These are phyloP conservation scores for Tolypocladium inflatum DNA, from an alignment of 2,329 filamentous ascomycete species.

Conservation along the genomic window DNA sequence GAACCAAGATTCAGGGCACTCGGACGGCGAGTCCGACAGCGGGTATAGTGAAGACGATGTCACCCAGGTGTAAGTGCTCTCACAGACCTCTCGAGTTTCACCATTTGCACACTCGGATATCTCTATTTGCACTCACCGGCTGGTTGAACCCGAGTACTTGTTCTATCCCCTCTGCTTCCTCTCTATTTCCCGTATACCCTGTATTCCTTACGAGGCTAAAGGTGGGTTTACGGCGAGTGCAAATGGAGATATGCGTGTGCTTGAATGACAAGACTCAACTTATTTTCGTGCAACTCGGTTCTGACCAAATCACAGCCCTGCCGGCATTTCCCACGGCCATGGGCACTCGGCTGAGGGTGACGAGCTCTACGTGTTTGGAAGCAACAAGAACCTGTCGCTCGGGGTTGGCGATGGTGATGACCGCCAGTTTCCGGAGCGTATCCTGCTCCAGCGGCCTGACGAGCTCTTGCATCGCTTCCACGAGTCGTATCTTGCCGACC, in stretches of 20 bases:
- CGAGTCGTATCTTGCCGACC: constrained; percentile 50
- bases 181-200: no score
- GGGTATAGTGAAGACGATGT: constrained; percentile 33
- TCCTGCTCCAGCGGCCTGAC: constrained; percentile 66
- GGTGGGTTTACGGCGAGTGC: background rate
- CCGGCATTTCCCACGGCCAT: constrained; percentile 8
- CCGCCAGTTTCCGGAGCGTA: constrained; percentile 82
- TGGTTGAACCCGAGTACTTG: no score
- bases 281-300: no score
- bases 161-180: no score
- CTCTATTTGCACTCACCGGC: background rate
- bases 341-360: constrained; percentile 44
- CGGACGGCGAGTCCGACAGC: constrained; percentile 45
- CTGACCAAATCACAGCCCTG: constrained; percentile 11
- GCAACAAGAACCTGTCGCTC: constrained; percentile 88
- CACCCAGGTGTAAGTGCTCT: constrained; percentile 17
- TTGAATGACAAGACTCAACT: background rate
- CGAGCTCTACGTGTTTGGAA: constrained; percentile 89
- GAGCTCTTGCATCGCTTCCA: constrained; percentile 68
- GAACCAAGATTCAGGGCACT: constrained; percentile 34
- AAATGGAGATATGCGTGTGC: no score
- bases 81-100: background rate
- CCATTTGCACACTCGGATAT: background rate
- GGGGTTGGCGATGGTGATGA: constrained; percentile 95
- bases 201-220: no score